Percentiles rank a stretch among this genome's conserved stretches.
phyloP scores from a whole-genome alignment of 331 rosid species.

The Erythrophleum ivorense region DNA sequence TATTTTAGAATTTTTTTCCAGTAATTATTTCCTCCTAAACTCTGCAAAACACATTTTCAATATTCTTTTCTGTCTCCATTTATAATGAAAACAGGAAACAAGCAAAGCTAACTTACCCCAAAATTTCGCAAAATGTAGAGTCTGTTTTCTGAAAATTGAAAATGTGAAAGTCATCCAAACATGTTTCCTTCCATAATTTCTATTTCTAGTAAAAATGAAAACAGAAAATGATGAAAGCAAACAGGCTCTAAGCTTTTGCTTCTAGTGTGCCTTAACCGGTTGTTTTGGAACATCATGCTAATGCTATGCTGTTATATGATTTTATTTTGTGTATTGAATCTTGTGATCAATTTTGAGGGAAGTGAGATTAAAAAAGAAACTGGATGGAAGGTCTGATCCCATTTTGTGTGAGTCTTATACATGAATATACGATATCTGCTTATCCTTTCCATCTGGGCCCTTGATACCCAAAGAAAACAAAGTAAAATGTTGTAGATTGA shows the following conservation, averaged over 20 bases:
- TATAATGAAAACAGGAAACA: too few species aligned
- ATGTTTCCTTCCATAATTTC: not conserved
- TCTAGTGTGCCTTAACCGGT: not conserved
- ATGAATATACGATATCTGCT: too few species aligned
- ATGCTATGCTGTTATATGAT: conserved; percentile 11
- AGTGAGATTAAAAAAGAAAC: too few species aligned
- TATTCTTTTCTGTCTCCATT: too few species aligned
- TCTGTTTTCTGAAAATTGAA: too few species aligned
- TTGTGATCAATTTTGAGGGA: not conserved
- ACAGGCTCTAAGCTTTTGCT: not conserved
- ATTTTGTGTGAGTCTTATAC: too few species aligned
- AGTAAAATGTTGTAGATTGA: not conserved
- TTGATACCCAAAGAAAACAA: not conserved
- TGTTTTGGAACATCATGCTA: not conserved
- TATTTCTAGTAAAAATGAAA: not conserved
- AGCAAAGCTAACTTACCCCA: not conserved
- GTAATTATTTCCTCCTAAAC: too few species aligned
- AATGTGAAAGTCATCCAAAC: not conserved
- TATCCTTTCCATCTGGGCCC: too few species aligned
- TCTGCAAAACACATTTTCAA: too few species aligned
- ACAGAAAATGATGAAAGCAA: not conserved
- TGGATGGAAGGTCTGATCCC: too few species aligned
- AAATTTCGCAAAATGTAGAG: too few species aligned
- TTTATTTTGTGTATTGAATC: conserved; percentile 4
- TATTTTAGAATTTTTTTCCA: too few species aligned